Base-by-base conservation (phyloP, 2,329 filamentous ascomycete species). In the Nemania sp. region DNA sequence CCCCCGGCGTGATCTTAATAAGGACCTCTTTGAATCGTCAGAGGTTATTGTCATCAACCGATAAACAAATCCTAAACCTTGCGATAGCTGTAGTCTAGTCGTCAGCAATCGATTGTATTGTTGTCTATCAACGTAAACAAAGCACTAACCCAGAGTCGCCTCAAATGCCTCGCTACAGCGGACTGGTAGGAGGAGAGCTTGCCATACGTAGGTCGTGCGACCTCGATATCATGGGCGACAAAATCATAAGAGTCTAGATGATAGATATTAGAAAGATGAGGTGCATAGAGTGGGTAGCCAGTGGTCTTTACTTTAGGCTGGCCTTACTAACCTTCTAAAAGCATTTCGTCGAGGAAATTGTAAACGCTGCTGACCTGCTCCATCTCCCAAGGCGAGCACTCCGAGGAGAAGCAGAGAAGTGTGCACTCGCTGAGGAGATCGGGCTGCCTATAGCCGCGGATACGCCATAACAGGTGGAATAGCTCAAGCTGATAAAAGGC, bases 401-500 rank as follows among this genome's bases (percentile, higher is more conserved):
- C 56, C 18, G 66, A 69, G 22, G 69, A 60, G 27, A 69, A 64
- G 35, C 32, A 35, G 18, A 41, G 26, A 22, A 10, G 5, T 3
- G 26, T 26, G 45, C 24, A 11, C 5, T 24, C 22, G 45, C 1
- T 22, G 1, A 24, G 8, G 13, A 10, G 5, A 26, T 1, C 24
- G 26, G 47, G 11, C n/a, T n/a, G n/a, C 24, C 6, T 10, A 26
- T 32, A 24, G 4, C 26, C 24, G 51, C 5, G 4, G 3, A 5
- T 20, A 45, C 66, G 63, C 38, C 64, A 71, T 27, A 71, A 63
- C 52, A 53, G 27, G 52, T 60, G 49, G 58, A 59, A 71, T 49
- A 71, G 55, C 29, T 71, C 66, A 10, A 71, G 29, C n/a, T 49
- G 60, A 54, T 71, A 71, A 45, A 71, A 71, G 38, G 52, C 64